A percentile compares a stretch with the other conserved stretches of the same genome.
These are phyloP conservation scores for Bryopsis sp. DNA, from an alignment of 139 green algal species.

Conservation along the genomic window DNA sequence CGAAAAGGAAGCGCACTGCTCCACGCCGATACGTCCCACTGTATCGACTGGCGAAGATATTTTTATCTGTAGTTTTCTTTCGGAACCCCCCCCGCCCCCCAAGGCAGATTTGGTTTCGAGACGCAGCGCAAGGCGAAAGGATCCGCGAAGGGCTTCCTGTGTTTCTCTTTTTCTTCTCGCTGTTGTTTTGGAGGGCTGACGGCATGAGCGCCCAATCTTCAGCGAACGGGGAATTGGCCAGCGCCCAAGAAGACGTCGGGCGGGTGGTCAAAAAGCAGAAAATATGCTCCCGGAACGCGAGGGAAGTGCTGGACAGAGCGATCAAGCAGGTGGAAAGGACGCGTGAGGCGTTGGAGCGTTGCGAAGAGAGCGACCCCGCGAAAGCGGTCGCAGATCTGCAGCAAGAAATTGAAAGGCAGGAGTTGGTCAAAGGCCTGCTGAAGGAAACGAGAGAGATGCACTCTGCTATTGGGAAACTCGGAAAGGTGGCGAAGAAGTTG, in stretches of 20 bases:
- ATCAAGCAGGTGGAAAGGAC: constrained; percentile 23
- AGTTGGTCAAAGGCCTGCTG: constrained; percentile 31
- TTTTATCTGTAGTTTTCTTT: no score
- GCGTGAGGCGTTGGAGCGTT: not conserved
- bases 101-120: no score
- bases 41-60: no score
- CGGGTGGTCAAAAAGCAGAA: constrained; percentile 67
- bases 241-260: constrained; percentile 43
- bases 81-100: no score
- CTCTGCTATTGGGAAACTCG: constrained; percentile 51
- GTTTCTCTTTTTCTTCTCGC: no score
- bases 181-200: no score
- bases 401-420: constrained; percentile 20
- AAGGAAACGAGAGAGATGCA: constrained; percentile 71
- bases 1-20: no score
- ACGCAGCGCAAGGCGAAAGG: no score
- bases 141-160: no score
- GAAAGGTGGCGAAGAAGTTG: constrained; percentile 44
- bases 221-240: constrained; percentile 24
- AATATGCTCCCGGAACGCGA: constrained; percentile 28
- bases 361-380: not conserved
- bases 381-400: constrained; percentile 22
- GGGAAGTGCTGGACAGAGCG: constrained; percentile 32
- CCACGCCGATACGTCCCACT: no score
- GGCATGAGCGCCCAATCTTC: no score